Percentiles rank a stretch among this genome's conserved stretches.
phyloP scores from a whole-genome alignment of 169 alveolate genomes.

The Eimeria brunetti region DNA sequence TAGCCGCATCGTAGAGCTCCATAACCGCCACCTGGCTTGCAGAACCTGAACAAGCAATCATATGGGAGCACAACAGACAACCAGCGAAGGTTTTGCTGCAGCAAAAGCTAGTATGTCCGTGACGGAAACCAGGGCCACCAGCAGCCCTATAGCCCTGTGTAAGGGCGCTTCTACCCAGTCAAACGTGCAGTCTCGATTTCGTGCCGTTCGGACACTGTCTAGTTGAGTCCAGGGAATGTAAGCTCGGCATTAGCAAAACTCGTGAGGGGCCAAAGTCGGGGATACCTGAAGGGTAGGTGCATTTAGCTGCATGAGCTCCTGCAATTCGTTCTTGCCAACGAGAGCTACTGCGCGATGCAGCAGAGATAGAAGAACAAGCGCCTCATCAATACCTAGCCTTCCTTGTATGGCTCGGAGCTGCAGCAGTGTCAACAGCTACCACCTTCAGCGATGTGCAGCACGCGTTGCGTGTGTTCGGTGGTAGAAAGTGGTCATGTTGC shows the following conservation, averaged over 20 bases:
- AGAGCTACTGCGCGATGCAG: constrained; percentile 51
- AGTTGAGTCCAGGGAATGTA: not conserved
- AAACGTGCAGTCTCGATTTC: not conserved
- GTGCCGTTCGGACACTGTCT: not conserved
- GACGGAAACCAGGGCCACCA: not conserved
- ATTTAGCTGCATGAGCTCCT: constrained; percentile 19
- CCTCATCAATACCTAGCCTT: constrained; percentile 75
- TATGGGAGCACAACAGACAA: not conserved
- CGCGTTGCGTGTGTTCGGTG: not conserved
- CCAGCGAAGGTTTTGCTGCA: not conserved
- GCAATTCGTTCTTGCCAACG: constrained; percentile 31
- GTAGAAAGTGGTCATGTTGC: not conserved
- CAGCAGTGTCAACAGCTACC: constrained; percentile 3
- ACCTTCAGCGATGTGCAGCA: not conserved
- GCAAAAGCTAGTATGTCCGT: not conserved
- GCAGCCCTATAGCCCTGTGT: not conserved
- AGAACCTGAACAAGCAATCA: constrained; percentile 40
- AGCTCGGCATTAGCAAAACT: not conserved
- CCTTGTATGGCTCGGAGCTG: constrained; percentile 77
- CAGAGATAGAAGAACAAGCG: constrained; percentile 67
- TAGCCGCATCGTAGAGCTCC: constrained; percentile 4
- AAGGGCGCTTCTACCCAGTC: not conserved
- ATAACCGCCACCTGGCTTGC: constrained; percentile 34
- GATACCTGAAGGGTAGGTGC: constrained; percentile 54
- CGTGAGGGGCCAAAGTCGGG: not conserved